A percentile compares a stretch with the other conserved stretches of the same genome.
Conservation (phyloP, 2,329 filamentous ascomycete genomes). For the Rutstroemia sp. region DNA sequence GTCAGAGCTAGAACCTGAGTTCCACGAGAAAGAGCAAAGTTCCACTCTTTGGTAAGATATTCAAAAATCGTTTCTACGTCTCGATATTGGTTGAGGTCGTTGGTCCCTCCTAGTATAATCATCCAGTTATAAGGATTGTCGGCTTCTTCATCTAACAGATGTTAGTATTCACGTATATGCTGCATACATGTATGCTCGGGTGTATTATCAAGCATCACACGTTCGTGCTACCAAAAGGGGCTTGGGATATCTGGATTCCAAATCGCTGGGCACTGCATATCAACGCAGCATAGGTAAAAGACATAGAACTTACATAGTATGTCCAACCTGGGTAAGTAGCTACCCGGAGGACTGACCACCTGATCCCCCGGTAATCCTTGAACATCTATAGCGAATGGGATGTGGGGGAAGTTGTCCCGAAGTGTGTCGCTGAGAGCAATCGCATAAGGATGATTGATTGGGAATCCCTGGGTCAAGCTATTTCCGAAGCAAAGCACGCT, state of each 20-base stretch:
- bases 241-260: neutral
- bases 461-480: slow-evolving; percentile 48
- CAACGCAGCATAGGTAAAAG: neutral
- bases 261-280: neutral
- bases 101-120: slow-evolving; percentile 57
- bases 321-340: slow-evolving; percentile 24
- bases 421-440: slow-evolving; percentile 40
- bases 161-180: neutral
- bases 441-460: slow-evolving; percentile 46
- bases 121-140: slow-evolving; percentile 44
- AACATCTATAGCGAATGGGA: slow-evolving; percentile 36
- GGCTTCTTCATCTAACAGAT: slow-evolving; percentile 12
- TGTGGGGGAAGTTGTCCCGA: slow-evolving; percentile 37
- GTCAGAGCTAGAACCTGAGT: slow-evolving; percentile 56
- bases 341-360: slow-evolving; percentile 31
- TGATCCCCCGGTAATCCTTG: slow-evolving; percentile 47
- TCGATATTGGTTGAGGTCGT: slow-evolving; percentile 44
- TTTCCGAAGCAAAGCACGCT: slow-evolving; percentile 27
- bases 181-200: no score
- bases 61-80: slow-evolving; percentile 38
- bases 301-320: slow-evolving; percentile 29
- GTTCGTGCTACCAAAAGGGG: neutral
- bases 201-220: neutral
- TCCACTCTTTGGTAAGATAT: slow-evolving; percentile 43
- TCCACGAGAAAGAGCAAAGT: slow-evolving; percentile 40